Percentiles rank a stretch among this genome's conserved stretches.
Conservation (phyloP, 805 yeast genomes). For the Cephaloascus fragrans region DNA sequence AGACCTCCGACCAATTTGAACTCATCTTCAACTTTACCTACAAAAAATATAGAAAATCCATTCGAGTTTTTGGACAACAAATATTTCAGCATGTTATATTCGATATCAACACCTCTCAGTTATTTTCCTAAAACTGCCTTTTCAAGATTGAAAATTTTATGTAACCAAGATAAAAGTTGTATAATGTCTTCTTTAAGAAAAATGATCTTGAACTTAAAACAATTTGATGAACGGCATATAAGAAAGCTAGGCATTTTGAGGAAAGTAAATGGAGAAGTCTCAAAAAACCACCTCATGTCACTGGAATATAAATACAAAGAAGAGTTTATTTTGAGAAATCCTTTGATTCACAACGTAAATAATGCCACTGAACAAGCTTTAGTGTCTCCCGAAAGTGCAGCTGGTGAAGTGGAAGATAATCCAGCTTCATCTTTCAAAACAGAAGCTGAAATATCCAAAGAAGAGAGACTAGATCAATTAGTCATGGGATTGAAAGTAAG, state of each 20-base stretch:
- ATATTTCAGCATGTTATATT: conserved; percentile 25
- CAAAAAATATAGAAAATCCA: neutral
- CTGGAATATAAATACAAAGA: conserved; percentile 16
- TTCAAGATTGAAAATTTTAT: conserved; percentile 33
- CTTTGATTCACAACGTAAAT: conserved; percentile 13
- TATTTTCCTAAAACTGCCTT: conserved; percentile 40
- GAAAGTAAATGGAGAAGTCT: neutral
- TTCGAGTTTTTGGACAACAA: neutral
- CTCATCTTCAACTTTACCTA: neutral
- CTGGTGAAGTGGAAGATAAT: conserved; percentile 3
- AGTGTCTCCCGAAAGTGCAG: conserved; percentile 11
- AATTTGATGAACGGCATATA: conserved; percentile 32
- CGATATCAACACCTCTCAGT: conserved; percentile 21
- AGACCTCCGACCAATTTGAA: neutral
- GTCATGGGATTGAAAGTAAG: conserved; percentile 36
- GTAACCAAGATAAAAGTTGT: conserved; percentile 15
- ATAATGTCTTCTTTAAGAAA: conserved; percentile 12
- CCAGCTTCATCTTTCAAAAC: conserved; percentile 3
- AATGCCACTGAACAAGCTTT: conserved; percentile 10
- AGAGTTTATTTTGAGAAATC: conserved; percentile 11
- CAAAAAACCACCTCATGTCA: conserved; percentile 15
- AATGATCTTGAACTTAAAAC: conserved; percentile 21
- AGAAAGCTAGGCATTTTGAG: neutral
- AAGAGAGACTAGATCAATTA: conserved; percentile 15
- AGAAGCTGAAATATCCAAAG: conserved; percentile 2